Evolutionary conservation across 2,329 filamentous ascomycete species (phyloP).

Genomic region (Fusarium sp.): DNA sequence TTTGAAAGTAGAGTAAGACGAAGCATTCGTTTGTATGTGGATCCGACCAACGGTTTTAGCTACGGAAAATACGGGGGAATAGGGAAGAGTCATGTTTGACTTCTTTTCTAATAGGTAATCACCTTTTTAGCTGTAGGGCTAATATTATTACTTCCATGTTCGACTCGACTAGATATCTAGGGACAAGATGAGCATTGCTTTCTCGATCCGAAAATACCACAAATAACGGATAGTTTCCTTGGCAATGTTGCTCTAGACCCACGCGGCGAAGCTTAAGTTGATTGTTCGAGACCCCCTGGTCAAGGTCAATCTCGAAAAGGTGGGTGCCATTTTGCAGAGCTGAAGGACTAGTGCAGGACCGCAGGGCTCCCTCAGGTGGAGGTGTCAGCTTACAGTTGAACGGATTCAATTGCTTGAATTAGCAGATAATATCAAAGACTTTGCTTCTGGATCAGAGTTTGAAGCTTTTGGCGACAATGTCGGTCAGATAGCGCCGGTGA

Average conservation of each 20-base stretch:
- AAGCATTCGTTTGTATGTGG: slow-evolving; percentile 2
- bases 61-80: neutral
- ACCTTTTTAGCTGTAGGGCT: neutral
- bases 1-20: slow-evolving; percentile 17
- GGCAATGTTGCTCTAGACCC: slow-evolving; percentile 34
- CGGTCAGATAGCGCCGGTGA: slow-evolving; percentile 1
- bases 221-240: slow-evolving; percentile 32
- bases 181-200: neutral
- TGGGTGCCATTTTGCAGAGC: slow-evolving; percentile 26
- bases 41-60: slow-evolving; percentile 1
- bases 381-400: slow-evolving; percentile 22
- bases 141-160: neutral
- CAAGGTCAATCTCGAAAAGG: slow-evolving; percentile 28
- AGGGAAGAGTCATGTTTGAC: neutral
- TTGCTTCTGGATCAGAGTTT: slow-evolving; percentile 14
- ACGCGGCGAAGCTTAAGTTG: slow-evolving; percentile 47
- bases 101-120: neutral
- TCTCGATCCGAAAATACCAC: slow-evolving; percentile 27
- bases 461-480: neutral
- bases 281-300: slow-evolving; percentile 41
- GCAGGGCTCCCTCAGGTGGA: slow-evolving; percentile 20
- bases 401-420: slow-evolving; percentile 1
- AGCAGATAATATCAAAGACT: neutral
- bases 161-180: slow-evolving; percentile 1
- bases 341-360: slow-evolving; percentile 26